Percentiles rank a stretch among this genome's conserved stretches.
Conservation (phyloP, 208 protist genomes). For the Leishmania tarentolae region DNA sequence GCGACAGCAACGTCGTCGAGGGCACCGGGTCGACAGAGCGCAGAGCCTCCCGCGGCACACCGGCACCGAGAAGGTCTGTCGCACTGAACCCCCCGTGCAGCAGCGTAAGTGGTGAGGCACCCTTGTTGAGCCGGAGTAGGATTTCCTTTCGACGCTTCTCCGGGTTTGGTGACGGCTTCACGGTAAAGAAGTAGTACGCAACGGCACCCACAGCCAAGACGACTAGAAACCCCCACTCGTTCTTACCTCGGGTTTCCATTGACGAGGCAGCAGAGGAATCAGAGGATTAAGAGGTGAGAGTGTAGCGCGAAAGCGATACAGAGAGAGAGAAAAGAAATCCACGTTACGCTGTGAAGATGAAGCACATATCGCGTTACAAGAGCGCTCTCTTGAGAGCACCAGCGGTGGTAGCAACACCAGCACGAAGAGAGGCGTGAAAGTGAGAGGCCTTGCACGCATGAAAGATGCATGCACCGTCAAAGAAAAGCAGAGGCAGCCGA, state of each 20-base stretch:
- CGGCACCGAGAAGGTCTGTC: constrained; percentile 21
- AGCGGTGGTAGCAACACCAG: neutral
- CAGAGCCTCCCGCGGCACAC: constrained; percentile 19
- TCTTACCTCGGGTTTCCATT: constrained; percentile 21
- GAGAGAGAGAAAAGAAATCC: neutral
- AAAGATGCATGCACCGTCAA: neutral
- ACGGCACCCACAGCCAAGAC: constrained; percentile 22
- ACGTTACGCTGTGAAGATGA: neutral
- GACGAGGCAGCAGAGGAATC: neutral
- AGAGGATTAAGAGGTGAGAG: neutral
- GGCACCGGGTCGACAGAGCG: neutral
- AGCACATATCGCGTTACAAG: neutral
- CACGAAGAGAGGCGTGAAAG: neutral
- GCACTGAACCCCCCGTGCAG: constrained; percentile 24
- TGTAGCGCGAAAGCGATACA: neutral
- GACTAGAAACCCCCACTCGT: constrained; percentile 16
- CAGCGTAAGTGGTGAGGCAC: constrained; percentile 15
- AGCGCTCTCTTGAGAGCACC: neutral
- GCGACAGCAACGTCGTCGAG: neutral
- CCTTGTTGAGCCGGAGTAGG: constrained; percentile 3
- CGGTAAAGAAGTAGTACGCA: constrained; percentile 14
- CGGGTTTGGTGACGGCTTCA: neutral
- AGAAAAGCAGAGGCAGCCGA: neutral
- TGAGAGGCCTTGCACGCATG: neutral
- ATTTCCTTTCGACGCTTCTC: constrained; percentile 7